These are phyloP conservation scores for Quercus lobata DNA, from an alignment of 331 rosid species.

Conservation along the genomic window DNA sequence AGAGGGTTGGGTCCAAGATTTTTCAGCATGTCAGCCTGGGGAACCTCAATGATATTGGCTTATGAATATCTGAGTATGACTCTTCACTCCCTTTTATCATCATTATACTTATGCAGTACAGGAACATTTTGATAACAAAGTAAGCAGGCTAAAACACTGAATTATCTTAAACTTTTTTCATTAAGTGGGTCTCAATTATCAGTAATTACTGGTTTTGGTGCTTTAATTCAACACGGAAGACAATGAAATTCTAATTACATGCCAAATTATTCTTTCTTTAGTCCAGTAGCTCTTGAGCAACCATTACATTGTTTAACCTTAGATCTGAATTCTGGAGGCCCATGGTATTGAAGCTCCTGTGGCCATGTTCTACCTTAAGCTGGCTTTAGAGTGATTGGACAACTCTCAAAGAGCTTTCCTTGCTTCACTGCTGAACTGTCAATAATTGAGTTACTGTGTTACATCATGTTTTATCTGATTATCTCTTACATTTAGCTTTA, in stretches of 20 bases:
- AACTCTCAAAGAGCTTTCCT: not conserved
- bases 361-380: not conserved
- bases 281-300: not conserved
- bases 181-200: not conserved
- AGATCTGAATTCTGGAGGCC: not conserved
- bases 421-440: too few relatives aligned
- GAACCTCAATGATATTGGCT: constrained; percentile 87
- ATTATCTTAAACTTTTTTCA: not conserved
- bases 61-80: constrained; percentile 85
- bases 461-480: not conserved
- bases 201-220: not conserved
- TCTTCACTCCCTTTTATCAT: constrained; percentile 17
- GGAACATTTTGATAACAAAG: not conserved
- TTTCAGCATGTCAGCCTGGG: constrained; percentile 95
- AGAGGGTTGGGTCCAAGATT: constrained; percentile 95
- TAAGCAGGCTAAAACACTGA: not conserved
- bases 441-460: not conserved
- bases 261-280: not conserved
- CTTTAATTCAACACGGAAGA: not conserved
- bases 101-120: not conserved
- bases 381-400: not conserved
- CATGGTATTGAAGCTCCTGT: not conserved
- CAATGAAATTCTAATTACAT: not conserved
- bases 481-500: not conserved
- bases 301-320: not conserved